Evolutionary conservation across 2,329 filamentous ascomycete species (phyloP).

Genomic region (Penicillium palitans): DNA sequence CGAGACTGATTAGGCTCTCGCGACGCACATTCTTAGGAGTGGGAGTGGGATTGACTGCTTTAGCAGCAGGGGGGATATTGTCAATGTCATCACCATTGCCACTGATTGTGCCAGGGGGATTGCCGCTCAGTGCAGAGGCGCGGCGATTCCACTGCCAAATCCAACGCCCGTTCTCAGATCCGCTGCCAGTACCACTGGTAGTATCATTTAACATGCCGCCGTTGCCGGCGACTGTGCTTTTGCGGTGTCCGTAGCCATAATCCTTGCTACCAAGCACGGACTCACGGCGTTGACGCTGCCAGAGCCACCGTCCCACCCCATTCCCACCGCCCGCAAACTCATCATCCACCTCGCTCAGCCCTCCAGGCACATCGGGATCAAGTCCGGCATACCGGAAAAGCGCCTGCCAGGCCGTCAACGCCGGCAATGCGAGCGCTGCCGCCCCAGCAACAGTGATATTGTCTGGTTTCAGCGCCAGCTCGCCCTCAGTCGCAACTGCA

Average conservation of each 20-base stretch:
- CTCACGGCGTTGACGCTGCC: constrained; percentile 5
- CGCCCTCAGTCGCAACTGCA: constrained; percentile 38
- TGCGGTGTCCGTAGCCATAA: constrained; percentile 8
- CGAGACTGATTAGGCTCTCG: constrained; percentile 7
- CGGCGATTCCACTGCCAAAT: constrained; percentile 10
- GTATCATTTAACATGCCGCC: neutral
- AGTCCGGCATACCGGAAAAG: constrained; percentile 41
- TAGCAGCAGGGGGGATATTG: neutral
- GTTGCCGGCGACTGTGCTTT: neutral
- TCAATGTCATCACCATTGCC: constrained; percentile 2
- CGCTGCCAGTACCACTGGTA: constrained; percentile 4
- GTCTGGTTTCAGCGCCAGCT: constrained; percentile 41
- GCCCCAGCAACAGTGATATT: constrained; percentile 39
- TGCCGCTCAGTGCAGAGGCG: neutral
- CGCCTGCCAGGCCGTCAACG: constrained; percentile 46
- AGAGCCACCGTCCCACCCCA: constrained; percentile 7
- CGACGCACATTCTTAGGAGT: neutral
- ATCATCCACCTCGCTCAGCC: neutral
- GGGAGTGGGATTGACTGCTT: neutral
- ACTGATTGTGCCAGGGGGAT: neutral
- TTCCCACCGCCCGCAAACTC: neutral
- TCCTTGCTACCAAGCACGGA: constrained; percentile 4
- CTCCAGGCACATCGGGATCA: constrained; percentile 23
- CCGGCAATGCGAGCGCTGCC: constrained; percentile 40
- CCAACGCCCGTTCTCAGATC: constrained; percentile 9